A percentile compares a stretch with the other conserved stretches of the same genome.
phyloP scores from a whole-genome alignment of 192 early-diverging fungal genomes.

The Gonapodya prolifera region DNA sequence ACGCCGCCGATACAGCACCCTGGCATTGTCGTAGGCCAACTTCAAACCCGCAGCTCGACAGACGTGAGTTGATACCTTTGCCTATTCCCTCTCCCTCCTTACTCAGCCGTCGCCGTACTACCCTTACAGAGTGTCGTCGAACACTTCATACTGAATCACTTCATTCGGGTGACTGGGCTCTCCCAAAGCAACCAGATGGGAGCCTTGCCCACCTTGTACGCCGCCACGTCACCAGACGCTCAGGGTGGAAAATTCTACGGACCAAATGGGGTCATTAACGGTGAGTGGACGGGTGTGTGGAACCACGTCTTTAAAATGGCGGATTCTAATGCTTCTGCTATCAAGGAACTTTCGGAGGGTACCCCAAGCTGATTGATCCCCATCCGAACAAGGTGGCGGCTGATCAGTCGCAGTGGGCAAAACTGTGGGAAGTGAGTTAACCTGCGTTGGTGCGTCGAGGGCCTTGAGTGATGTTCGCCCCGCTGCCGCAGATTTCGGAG shows the following conservation, averaged over 20 bases:
- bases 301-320: background rate
- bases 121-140: background rate
- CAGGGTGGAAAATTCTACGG: slow-evolving; percentile 4
- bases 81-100: background rate
- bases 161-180: background rate
- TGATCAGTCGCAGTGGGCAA: background rate
- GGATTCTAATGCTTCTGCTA: background rate
- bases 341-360: background rate
- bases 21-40: background rate
- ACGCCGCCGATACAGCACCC: too few species aligned
- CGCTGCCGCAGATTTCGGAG: background rate
- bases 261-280: background rate
- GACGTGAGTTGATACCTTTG: background rate
- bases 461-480: background rate
- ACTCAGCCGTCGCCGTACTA: background rate
- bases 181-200: background rate
- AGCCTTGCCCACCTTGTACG: slow-evolving; percentile 2
- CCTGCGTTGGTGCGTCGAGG: background rate
- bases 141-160: background rate
- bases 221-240: slow-evolving; percentile 2
- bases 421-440: background rate
- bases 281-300: background rate
- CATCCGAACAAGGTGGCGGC: background rate
- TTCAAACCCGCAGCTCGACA: background rate
- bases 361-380: background rate